These are phyloP conservation scores for Starmerella tilneyi DNA, from an alignment of 805 yeast genomes.

Conservation along the genomic window DNA sequence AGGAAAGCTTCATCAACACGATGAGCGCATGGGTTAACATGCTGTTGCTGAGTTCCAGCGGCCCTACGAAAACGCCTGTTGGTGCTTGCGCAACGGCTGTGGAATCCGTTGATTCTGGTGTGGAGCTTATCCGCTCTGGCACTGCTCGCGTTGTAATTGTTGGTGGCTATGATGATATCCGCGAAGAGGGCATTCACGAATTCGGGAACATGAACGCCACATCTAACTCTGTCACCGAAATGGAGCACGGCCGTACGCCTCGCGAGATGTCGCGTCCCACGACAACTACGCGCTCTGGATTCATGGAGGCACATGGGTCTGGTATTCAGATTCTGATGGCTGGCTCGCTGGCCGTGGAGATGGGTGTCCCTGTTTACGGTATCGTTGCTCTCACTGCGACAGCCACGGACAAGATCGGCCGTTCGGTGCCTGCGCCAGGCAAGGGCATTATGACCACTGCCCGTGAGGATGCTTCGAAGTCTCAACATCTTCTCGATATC, in stretches of 20 bases:
- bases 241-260: conserved; percentile 94
- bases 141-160: conserved; percentile 93
- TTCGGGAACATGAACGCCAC: conserved; percentile 99
- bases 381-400: conserved; percentile 89
- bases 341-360: conserved; percentile 83
- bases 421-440: conserved; percentile 99
- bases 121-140: conserved; percentile 84
- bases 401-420: conserved; percentile 96
- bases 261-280: conserved; percentile 98
- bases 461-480: conserved; percentile 75
- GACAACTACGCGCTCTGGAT: conserved; percentile 90
- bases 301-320: conserved; percentile 99
- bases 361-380: conserved; percentile 99
- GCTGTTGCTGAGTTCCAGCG: conserved; percentile 92
- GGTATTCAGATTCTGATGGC: conserved; percentile 96
- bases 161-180: conserved; percentile 99
- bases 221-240: conserved; percentile 75
- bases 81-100: conserved; percentile 99
- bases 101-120: conserved; percentile 93
- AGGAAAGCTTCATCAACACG: conserved; percentile 96
- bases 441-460: conserved; percentile 98
- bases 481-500: conserved; percentile 52
- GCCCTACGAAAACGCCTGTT: conserved; percentile 98
- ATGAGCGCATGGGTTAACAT: conserved; percentile 99
- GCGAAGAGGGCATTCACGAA: conserved; percentile 96